Conservation (phyloP, 2,329 filamentous ascomycete genomes). For the Cladorrhinum sp. region DNA sequence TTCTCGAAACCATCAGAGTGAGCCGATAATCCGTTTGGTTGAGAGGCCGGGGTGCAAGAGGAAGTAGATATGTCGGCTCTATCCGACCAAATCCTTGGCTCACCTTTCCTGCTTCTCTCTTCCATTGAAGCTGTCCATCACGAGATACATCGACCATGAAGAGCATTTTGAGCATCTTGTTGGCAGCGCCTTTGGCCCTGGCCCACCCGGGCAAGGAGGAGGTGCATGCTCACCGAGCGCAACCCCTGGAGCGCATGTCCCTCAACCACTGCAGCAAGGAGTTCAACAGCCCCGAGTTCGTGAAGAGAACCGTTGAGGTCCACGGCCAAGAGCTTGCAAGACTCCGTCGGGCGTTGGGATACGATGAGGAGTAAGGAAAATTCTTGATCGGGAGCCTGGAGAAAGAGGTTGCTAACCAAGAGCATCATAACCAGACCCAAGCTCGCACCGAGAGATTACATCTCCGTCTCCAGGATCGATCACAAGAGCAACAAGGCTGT, state of each 20-base stretch:
- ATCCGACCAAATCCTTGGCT: conserved; percentile 12
- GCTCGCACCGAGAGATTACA: conserved; percentile 30
- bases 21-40: conserved; percentile 4
- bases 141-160: conserved; percentile 23
- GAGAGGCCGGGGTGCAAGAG: not conserved
- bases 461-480: conserved; percentile 31
- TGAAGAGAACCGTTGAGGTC: conserved; percentile 29
- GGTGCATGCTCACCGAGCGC: conserved; percentile 25
- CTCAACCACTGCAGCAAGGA: conserved; percentile 30
- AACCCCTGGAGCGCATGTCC: conserved; percentile 29
- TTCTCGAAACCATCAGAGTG: not conserved
- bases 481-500: conserved; percentile 34
- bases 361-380: conserved; percentile 20
- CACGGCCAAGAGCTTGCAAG: conserved; percentile 29
- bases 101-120: not conserved
- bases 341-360: conserved; percentile 26
- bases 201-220: conserved; percentile 31
- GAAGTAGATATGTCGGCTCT: conserved; percentile 9
- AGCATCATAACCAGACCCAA: conserved; percentile 19
- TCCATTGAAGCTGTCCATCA: not conserved
- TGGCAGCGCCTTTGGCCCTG: conserved; percentile 25
- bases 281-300: conserved; percentile 29
- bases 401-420: not conserved
- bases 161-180: conserved; percentile 23
- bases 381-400: not conserved